These are phyloP conservation scores for Eremothecium gossypii DNA, from an alignment of 1,139 yeast genomes.

Conservation along the genomic window DNA sequence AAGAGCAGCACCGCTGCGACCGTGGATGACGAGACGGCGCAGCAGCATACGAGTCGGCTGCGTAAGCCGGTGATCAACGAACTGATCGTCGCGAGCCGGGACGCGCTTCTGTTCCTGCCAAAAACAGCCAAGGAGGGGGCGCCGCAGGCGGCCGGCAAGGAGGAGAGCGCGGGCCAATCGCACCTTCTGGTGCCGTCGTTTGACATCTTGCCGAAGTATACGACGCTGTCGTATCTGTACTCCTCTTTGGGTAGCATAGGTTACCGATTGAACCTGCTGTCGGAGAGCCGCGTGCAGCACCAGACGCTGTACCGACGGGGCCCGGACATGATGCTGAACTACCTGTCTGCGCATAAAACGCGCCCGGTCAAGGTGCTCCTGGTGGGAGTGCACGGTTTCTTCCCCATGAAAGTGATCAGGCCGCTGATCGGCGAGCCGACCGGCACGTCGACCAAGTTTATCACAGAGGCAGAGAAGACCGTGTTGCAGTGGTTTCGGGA, in stretches of 20 bases:
- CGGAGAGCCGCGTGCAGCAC: constrained; percentile 13
- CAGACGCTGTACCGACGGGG: constrained; percentile 17
- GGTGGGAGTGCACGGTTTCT: constrained; percentile 92
- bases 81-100: constrained; percentile 17
- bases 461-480: constrained; percentile 76
- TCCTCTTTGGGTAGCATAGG: constrained; percentile 13
- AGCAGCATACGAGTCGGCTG: constrained; percentile 1
- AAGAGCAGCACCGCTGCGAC: constrained; percentile 13
- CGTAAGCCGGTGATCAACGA: constrained; percentile 15
- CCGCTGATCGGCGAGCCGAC: constrained; percentile 88
- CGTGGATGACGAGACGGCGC: constrained; percentile 8
- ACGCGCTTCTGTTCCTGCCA: constrained; percentile 16
- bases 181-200: constrained; percentile 27
- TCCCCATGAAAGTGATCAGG: constrained; percentile 78
- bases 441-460: constrained; percentile 81
- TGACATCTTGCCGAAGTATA: constrained; percentile 22
- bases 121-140: constrained; percentile 11
- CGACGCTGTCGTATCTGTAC: constrained; percentile 19
- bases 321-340: constrained; percentile 15
- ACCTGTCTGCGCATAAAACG: constrained; percentile 15
- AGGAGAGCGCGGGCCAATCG: constrained; percentile 5
- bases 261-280: constrained; percentile 15
- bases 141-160: constrained; percentile 9
- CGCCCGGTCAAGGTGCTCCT: constrained; percentile 38
- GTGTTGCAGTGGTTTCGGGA: constrained; percentile 64